Percentiles rank a stretch among this genome's conserved stretches.
Conservation (phyloP, 75 land plant species). For the Cryptomeria japonica region DNA sequence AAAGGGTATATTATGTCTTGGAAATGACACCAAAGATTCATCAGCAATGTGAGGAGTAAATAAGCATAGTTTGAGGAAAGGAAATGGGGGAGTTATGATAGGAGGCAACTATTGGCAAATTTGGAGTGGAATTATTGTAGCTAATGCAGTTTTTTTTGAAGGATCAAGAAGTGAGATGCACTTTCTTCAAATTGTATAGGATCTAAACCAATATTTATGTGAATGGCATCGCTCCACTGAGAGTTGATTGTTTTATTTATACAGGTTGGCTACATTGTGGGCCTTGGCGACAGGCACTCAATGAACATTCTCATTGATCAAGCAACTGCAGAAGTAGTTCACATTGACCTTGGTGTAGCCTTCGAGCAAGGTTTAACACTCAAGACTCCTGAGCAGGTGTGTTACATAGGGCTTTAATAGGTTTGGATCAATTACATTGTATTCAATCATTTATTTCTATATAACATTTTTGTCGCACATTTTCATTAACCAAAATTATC, state of each 20-base stretch:
- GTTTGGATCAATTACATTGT: neutral
- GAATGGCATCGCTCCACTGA: neutral
- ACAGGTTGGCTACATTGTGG: constrained; percentile 98
- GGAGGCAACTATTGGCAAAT: neutral
- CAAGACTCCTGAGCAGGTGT: constrained; percentile 96
- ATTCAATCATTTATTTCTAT: neutral
- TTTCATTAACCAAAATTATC: neutral
- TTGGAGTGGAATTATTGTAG: neutral
- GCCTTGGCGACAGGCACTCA: constrained; percentile 97
- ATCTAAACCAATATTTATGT: neutral
- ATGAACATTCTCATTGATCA: constrained; percentile 96
- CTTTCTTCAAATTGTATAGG: neutral
- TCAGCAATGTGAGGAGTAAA: neutral
- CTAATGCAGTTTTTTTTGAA: neutral
- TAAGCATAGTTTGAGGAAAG: neutral
- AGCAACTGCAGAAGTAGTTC: constrained; percentile 96
- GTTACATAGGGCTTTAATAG: constrained; percentile 3
- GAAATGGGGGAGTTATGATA: neutral
- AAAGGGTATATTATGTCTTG: neutral
- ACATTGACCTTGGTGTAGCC: constrained; percentile 99
- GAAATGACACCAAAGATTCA: neutral
- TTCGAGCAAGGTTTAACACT: constrained; percentile 99
- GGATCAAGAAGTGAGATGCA: neutral
- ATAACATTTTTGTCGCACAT: neutral
- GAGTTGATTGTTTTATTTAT: neutral